These are phyloP conservation scores for Rhodotorula mucilaginosa DNA, from an alignment of 1,284 basidiomycete species.

Conservation along the genomic window DNA sequence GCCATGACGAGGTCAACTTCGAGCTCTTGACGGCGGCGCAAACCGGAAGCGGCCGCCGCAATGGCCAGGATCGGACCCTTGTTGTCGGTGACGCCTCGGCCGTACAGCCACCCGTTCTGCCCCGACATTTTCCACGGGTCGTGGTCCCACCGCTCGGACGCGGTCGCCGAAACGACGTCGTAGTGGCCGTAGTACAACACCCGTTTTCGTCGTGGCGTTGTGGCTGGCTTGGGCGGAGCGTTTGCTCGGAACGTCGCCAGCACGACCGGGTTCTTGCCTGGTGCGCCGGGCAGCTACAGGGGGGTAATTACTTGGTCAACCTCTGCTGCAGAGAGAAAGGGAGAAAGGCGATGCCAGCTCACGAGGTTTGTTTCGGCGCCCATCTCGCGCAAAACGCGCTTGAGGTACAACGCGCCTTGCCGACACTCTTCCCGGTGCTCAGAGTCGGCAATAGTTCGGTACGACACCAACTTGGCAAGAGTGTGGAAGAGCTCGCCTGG, in stretches of 20 bases:
- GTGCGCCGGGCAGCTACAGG: conserved; percentile 42
- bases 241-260: conserved; percentile 75
- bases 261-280: conserved; percentile 69
- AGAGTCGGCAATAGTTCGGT: conserved; percentile 75
- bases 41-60: conserved; percentile 80
- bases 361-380: conserved; percentile 73
- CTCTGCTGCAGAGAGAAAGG: background rate
- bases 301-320: background rate
- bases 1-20: conserved; percentile 85
- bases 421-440: conserved; percentile 78
- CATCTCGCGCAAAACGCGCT: conserved; percentile 78
- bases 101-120: conserved; percentile 88
- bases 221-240: conserved; percentile 34
- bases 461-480: conserved; percentile 79
- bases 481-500: conserved; percentile 56
- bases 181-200: conserved; percentile 93
- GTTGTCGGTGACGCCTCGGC: conserved; percentile 67
- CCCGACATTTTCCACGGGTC: conserved; percentile 81
- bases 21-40: conserved; percentile 70
- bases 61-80: conserved; percentile 83
- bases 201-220: conserved; percentile 52
- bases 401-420: conserved; percentile 85
- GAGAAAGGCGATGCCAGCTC: conserved; percentile 45
- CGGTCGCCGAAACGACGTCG: conserved; percentile 77
- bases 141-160: conserved; percentile 70